Percentiles rank a stretch among this genome's conserved stretches.
These are phyloP conservation scores for Podila clonocystis DNA, from an alignment of 192 early-diverging fungal species.

Conservation along the genomic window DNA sequence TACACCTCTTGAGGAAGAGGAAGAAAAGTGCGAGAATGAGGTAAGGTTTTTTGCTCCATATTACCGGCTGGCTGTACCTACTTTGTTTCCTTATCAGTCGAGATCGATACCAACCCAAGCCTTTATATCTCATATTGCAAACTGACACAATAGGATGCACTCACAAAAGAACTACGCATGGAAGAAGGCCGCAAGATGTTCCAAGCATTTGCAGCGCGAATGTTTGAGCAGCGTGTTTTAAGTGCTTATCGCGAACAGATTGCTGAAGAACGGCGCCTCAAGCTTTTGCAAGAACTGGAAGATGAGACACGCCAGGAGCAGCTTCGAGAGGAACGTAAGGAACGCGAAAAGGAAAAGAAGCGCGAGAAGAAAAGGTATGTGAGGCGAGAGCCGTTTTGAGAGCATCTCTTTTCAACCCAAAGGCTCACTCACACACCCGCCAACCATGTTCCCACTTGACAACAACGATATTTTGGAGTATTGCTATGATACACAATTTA, in stretches of 20 bases:
- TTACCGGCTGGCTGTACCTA: not conserved
- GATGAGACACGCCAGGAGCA: conserved; percentile 79
- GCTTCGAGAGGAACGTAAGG: conserved; percentile 62
- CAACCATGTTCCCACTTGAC: no score
- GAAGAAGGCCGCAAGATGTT: conserved; percentile 95
- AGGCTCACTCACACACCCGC: no score
- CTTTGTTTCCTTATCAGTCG: not conserved
- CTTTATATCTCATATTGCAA: not conserved
- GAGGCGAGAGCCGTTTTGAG: not conserved
- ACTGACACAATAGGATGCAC: conserved; percentile 61
- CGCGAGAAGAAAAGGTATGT: conserved; percentile 78
- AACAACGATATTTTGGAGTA: no score
- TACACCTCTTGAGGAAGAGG: conserved; percentile 57
- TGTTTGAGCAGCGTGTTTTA: conserved; percentile 97
- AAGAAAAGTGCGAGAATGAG: no score
- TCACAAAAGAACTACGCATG: conserved; percentile 88
- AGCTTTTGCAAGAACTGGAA: conserved; percentile 88
- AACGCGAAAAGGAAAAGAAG: conserved; percentile 77
- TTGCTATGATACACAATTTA: no score
- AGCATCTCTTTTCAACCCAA: not conserved
- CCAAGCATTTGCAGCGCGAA: conserved; percentile 94
- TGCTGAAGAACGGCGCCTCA: conserved; percentile 86
- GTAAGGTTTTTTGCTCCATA: no score
- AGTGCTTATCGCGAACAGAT: conserved; percentile 95
- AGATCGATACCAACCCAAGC: not conserved